Percentiles rank a stretch among this genome's conserved stretches.
These are phyloP conservation scores for Eimeria brunetti DNA, from an alignment of 169 alveolate species.

Conservation along the genomic window DNA sequence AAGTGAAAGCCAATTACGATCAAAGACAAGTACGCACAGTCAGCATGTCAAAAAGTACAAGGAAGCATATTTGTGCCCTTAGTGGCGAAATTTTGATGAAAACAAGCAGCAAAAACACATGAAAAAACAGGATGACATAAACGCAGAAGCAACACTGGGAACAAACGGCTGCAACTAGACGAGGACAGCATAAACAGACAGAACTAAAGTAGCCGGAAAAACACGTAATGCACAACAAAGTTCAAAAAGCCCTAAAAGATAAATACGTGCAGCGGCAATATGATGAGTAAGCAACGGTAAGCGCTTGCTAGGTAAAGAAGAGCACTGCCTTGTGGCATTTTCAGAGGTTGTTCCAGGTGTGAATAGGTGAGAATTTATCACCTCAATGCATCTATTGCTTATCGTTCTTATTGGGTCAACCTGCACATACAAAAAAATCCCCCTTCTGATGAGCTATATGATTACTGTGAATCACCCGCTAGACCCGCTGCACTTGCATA, in stretches of 20 bases:
- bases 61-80: background rate
- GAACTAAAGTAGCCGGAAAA: background rate
- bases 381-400: conserved; percentile 51
- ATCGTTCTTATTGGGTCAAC: conserved; percentile 59
- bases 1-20: background rate
- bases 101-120: too few relatives aligned
- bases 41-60: background rate
- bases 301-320: background rate
- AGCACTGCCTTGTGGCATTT: background rate
- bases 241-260: background rate
- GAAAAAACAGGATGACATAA: background rate
- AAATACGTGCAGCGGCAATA: background rate
- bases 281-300: background rate
- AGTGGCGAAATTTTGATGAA: background rate
- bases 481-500: background rate
- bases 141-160: background rate
- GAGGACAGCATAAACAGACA: background rate
- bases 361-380: background rate
- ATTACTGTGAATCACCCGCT: background rate
- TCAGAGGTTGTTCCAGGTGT: background rate
- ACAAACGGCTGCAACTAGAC: background rate
- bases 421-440: conserved; percentile 32
- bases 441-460: background rate
- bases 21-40: background rate
- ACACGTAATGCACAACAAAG: background rate